Conservation (phyloP, 768 basidiomycete species). For the Leccinum uliginosum region DNA sequence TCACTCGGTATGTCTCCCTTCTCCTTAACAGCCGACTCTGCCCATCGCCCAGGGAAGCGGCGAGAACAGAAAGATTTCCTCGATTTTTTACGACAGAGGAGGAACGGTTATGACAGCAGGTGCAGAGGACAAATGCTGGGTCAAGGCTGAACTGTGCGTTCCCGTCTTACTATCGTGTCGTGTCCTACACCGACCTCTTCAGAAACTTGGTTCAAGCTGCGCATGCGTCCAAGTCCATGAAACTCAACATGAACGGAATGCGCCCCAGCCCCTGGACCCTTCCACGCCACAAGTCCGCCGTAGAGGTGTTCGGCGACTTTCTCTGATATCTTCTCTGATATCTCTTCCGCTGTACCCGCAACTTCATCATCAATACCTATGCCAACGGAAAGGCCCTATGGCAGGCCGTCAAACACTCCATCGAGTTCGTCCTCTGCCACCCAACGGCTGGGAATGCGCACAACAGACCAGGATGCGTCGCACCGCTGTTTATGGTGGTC, state of each 20-base stretch:
- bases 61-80: slow-evolving; percentile 81
- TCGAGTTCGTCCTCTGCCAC: slow-evolving; percentile 74
- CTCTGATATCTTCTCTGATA: slow-evolving; percentile 72
- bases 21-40: background rate
- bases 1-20: slow-evolving; percentile 54
- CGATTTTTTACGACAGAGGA: slow-evolving; percentile 62
- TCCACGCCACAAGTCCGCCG: slow-evolving; percentile 61
- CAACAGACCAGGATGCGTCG: slow-evolving; percentile 76
- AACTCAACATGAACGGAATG: slow-evolving; percentile 82
- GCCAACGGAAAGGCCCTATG: slow-evolving; percentile 66
- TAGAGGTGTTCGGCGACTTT: slow-evolving; percentile 79
- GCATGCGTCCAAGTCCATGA: slow-evolving; percentile 73
- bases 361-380: slow-evolving; percentile 77
- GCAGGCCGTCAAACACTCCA: slow-evolving; percentile 61
- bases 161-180: background rate
- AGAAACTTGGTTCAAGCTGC: slow-evolving; percentile 72
- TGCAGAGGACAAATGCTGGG: slow-evolving; percentile 80
- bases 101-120: slow-evolving; percentile 69
- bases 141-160: slow-evolving; percentile 68
- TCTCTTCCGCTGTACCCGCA: slow-evolving; percentile 67
- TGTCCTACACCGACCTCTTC: background rate
- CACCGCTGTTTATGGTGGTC: slow-evolving; percentile 63
- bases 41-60: slow-evolving; percentile 44
- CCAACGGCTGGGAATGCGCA: slow-evolving; percentile 82
- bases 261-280: slow-evolving; percentile 63